These are phyloP conservation scores for Epichloe hybrida DNA, from an alignment of 2,329 filamentous ascomycete genomes.

Conservation along the genomic window DNA sequence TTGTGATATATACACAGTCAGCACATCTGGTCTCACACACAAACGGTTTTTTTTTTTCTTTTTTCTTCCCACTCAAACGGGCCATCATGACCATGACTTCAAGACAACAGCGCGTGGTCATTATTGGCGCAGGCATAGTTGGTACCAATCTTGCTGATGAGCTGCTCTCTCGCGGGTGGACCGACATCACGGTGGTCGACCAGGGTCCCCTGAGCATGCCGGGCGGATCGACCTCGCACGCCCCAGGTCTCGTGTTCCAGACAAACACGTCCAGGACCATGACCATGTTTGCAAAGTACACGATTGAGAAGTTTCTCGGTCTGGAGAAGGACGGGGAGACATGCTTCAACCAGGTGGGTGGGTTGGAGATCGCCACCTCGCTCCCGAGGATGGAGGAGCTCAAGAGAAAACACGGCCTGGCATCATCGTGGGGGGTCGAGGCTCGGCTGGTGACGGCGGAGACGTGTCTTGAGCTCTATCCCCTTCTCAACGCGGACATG, in stretches of 20 bases:
- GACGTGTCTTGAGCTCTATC: slow-evolving; percentile 40
- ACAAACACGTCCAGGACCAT: slow-evolving; percentile 44
- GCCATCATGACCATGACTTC: slow-evolving; percentile 15
- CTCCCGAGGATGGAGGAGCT: slow-evolving; percentile 44
- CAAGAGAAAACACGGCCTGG: slow-evolving; percentile 48
- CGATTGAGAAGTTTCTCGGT: slow-evolving; percentile 44
- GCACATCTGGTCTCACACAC: too few relatives aligned
- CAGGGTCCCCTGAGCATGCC: slow-evolving; percentile 50
- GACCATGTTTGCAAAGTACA: slow-evolving; percentile 46
- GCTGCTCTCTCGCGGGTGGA: slow-evolving; percentile 48
- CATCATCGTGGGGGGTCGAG: slow-evolving; percentile 46
- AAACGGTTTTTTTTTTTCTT: too few relatives aligned
- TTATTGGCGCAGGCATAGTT: slow-evolving; percentile 52
- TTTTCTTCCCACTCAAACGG: too few relatives aligned
- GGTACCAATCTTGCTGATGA: slow-evolving; percentile 52
- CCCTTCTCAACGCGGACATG: slow-evolving; percentile 36
- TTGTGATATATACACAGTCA: too few relatives aligned
- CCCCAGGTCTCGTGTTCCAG: slow-evolving; percentile 51
- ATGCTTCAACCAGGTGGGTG: slow-evolving; percentile 51
- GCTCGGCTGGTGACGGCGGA: slow-evolving; percentile 36
- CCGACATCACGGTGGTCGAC: slow-evolving; percentile 49
- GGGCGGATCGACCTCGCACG: slow-evolving; percentile 52
- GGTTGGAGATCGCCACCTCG: slow-evolving; percentile 49
- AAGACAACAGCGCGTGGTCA: slow-evolving; percentile 33
- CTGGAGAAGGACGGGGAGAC: slow-evolving; percentile 23